A percentile compares a stretch with the other conserved stretches of the same genome.
Evolutionary conservation across 768 basidiomycete genomes (phyloP).

Genomic region (Auricularia cornea): DNA sequence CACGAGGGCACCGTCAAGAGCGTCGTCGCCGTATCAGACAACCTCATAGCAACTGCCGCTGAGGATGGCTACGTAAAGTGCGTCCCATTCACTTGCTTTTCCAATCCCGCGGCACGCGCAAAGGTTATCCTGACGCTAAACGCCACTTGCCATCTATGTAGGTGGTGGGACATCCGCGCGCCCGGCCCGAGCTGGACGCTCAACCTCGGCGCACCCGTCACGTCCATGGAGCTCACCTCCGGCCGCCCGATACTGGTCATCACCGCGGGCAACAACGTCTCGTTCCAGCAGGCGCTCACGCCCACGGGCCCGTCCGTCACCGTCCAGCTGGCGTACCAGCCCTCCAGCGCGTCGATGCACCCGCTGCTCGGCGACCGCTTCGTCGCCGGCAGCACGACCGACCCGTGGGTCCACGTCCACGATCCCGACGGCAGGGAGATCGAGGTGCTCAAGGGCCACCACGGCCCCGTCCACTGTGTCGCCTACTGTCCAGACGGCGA

Average conservation of each 20-base stretch:
- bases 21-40: slow-evolving; percentile 87
- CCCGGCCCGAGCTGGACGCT: slow-evolving; percentile 61
- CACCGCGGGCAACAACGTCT: slow-evolving; percentile 85
- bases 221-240: slow-evolving; percentile 86
- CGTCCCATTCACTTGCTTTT: slow-evolving; percentile 13
- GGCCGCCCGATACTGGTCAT: slow-evolving; percentile 79
- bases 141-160: slow-evolving; percentile 30
- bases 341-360: slow-evolving; percentile 92
- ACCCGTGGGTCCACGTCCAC: slow-evolving; percentile 97
- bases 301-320: slow-evolving; percentile 31
- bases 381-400: slow-evolving; percentile 79
- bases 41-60: slow-evolving; percentile 80
- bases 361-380: slow-evolving; percentile 83
- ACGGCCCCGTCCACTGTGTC: slow-evolving; percentile 93
- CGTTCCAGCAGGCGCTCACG: slow-evolving; percentile 76
- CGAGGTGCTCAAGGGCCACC: slow-evolving; percentile 92
- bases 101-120: not conserved
- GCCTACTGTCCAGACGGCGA: slow-evolving; percentile 95
- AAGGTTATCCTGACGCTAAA: not conserved
- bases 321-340: slow-evolving; percentile 58
- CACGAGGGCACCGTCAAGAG: slow-evolving; percentile 90
- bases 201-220: slow-evolving; percentile 70
- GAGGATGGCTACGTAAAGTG: slow-evolving; percentile 91
- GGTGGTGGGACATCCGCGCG: slow-evolving; percentile 95
- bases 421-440: slow-evolving; percentile 83